A percentile compares a stretch with the other conserved stretches of the same genome.
phyloP scores from a whole-genome alignment of 805 yeast species.

The Candida orba region DNA sequence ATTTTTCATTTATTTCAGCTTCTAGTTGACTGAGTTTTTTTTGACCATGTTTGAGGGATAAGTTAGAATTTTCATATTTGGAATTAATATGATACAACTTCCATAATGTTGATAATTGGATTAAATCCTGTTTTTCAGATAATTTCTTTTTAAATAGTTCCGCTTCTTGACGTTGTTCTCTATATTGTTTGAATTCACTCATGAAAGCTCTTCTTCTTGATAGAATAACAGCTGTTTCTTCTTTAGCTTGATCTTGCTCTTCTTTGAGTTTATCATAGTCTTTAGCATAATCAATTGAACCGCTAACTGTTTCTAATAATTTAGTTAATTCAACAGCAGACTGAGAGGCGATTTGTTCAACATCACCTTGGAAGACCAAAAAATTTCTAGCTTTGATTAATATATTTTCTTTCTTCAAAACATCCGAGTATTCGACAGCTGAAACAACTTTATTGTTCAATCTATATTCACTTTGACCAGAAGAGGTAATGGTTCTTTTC shows the following conservation, averaged over 20 bases:
- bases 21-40: conserved; percentile 26
- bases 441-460: conserved; percentile 56
- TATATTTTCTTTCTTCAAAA: conserved; percentile 72
- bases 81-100: conserved; percentile 55
- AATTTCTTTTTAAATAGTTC: conserved; percentile 54
- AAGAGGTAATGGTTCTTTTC: conserved; percentile 50
- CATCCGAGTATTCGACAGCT: conserved; percentile 55
- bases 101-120: conserved; percentile 50
- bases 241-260: conserved; percentile 59
- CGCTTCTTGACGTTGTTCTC: conserved; percentile 67
- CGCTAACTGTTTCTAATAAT: conserved; percentile 76
- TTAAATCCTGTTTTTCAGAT: conserved; percentile 38
- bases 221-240: conserved; percentile 53
- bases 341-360: conserved; percentile 87
- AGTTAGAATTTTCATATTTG: conserved; percentile 20
- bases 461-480: conserved; percentile 61
- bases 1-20: conserved; percentile 29
- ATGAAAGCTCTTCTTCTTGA: conserved; percentile 63
- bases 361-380: conserved; percentile 94
- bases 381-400: conserved; percentile 86
- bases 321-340: conserved; percentile 67
- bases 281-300: conserved; percentile 58
- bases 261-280: conserved; percentile 64
- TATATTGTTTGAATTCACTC: conserved; percentile 71
- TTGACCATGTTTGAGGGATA: conserved; percentile 22